phyloP scores from a whole-genome alignment of 1,139 yeast genomes.

The Pneumocystis jirovecii region DNA sequence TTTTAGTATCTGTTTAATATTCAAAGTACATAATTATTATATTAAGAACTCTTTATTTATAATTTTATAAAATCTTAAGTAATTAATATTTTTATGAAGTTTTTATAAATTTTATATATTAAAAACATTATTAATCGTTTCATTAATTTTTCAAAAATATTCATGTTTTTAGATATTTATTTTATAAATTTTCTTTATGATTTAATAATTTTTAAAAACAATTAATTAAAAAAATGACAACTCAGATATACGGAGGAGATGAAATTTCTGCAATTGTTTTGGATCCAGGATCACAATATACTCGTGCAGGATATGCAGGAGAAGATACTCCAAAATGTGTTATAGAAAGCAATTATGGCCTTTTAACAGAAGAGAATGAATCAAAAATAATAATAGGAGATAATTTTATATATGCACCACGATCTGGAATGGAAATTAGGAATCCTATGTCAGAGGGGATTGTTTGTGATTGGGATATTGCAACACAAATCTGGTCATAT shows the following conservation, averaged over 20 bases:
- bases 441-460: constrained; percentile 27
- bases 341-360: constrained; percentile 40
- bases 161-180: not conserved
- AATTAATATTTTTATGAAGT: too few species aligned
- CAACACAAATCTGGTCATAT: constrained; percentile 26
- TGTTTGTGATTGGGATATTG: constrained; percentile 33
- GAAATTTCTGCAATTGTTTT: constrained; percentile 66
- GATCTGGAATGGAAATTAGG: constrained; percentile 22
- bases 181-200: not conserved
- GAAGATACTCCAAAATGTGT: constrained; percentile 76
- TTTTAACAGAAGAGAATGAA: constrained; percentile 2
- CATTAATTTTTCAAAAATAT: not conserved
- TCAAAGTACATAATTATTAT: too few species aligned
- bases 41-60: too few species aligned
- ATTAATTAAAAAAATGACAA: constrained; percentile 1
- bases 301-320: constrained; percentile 87
- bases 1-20: too few species aligned
- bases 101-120: too few species aligned
- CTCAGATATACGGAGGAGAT: constrained; percentile 11
- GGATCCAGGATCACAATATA: constrained; percentile 76
- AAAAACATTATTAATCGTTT: too few species aligned
- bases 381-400: constrained; percentile 22
- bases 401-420: constrained; percentile 22
- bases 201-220: constrained; percentile 11
- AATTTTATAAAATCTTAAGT: too few species aligned